Evolutionary conservation across 129 eudicot species (phyloP).

Genomic region (Flaveria ramosissima): DNA sequence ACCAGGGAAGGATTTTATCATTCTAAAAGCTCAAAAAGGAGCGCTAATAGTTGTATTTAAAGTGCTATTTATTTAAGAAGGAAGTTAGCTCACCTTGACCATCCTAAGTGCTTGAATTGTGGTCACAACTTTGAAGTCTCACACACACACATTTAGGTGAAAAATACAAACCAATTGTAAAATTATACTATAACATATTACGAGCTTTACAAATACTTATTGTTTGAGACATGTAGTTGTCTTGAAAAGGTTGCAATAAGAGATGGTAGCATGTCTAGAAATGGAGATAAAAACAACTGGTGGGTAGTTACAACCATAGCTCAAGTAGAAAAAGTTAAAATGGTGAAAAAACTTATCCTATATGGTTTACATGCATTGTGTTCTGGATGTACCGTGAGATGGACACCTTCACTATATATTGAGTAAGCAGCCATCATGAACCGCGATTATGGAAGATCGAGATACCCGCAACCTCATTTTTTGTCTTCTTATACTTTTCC

Average conservation of each 20-base stretch:
- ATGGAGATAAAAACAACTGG: constrained; percentile 23
- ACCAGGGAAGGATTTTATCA: not conserved
- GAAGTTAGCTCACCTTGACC: not conserved
- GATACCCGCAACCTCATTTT: constrained; percentile 70
- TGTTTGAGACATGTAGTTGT: constrained; percentile 37
- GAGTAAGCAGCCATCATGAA: constrained; percentile 83
- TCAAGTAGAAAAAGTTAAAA: constrained; percentile 78
- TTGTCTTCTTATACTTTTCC: constrained; percentile 61
- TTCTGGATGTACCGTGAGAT: constrained; percentile 91
- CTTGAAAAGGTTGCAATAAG: constrained; percentile 73
- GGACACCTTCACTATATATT: constrained; percentile 83
- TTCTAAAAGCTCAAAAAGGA: not conserved
- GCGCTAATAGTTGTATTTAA: not conserved
- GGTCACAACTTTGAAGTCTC: no score
- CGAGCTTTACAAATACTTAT: not conserved
- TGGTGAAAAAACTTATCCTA: constrained; percentile 77
- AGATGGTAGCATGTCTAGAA: no score
- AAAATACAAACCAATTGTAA: not conserved
- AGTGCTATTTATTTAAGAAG: not conserved
- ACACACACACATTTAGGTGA: not conserved
- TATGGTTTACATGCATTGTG: constrained; percentile 74
- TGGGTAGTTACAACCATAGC: constrained; percentile 42
- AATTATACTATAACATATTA: not conserved
- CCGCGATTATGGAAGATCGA: constrained; percentile 50
- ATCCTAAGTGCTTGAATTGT: not conserved